Evolutionary conservation across 1,139 yeast species (phyloP), one percentile per base, ranked within the genome.

Genomic region (Blastobotrys raffinosifermentans): DNA sequence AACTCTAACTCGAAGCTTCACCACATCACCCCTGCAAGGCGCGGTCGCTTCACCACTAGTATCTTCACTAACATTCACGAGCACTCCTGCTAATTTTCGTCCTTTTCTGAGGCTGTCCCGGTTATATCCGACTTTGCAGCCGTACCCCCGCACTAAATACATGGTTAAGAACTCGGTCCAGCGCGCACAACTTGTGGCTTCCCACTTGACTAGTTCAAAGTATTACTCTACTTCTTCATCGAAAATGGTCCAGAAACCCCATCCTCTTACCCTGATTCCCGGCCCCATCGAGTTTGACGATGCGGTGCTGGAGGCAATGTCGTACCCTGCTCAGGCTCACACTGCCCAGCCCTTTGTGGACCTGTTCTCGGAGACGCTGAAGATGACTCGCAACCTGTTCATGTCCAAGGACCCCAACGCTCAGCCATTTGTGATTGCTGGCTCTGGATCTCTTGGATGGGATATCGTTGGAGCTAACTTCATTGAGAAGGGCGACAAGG

Each of bases 381-480:
- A 70, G 54, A 75, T 77, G 60, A 72, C 85, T 54, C 75, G 96
- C 53, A 72, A 69, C 49, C 63, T 89, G 48, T 87, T 87, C 71
- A 74, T 80, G 58, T 80, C 93, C 18, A 65, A 75, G 17, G 77
- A 75, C 55, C 61, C 76, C 17, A 55, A 56, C 13, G 73, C 93
- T 20, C 95, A 85, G 65, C 86, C 91, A 5, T 73, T 82, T 48
- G 84, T 89, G 15, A 61, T 89, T 45, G 73, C 94, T 4, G 97
- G 96, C 27, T 82, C 94, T 2, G 97, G 97, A 41, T 86, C 97
- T 27, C 72, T 89, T 38, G 97, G 97, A 21, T 89, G 96, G 96
- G 97, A 89, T 56, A 69, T 89, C 45, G 81, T 77, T 32, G 94
- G 82, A 27, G 72, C 94, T 27, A 89, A 89, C 61, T 69, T 87